Percentiles rank a stretch among this genome's conserved stretches.
These are phyloP conservation scores for Musa balbisiana DNA, from an alignment of 202 grass and related monocot genomes.

Conservation along the genomic window DNA sequence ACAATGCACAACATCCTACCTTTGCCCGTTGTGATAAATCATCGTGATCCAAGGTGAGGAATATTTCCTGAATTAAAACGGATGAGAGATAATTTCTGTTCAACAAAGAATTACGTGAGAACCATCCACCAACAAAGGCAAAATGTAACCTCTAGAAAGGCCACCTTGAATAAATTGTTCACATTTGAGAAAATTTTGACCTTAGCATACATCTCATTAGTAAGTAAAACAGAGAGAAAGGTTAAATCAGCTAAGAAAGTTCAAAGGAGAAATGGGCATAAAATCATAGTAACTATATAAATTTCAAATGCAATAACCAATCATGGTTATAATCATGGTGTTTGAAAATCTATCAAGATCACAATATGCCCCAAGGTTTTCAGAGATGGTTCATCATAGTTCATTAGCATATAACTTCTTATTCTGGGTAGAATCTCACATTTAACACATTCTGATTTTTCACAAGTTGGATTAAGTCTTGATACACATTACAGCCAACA, in stretches of 20 bases:
- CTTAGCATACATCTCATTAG: not conserved
- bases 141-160: not conserved
- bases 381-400: not conserved
- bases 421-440: not conserved
- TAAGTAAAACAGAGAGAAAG: not conserved
- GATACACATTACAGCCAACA: too few species aligned
- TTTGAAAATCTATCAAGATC: not conserved
- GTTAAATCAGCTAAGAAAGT: not conserved
- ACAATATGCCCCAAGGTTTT: not conserved
- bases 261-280: not conserved
- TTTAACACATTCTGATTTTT: too few species aligned
- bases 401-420: not conserved
- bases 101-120: constrained; percentile 15
- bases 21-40: constrained; percentile 90
- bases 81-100: constrained; percentile 94
- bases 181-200: not conserved
- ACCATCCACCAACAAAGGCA: constrained; percentile 1
- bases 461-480: too few species aligned
- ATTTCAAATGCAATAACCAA: not conserved
- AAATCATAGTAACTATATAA: not conserved
- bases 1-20: constrained; percentile 39
- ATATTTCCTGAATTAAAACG: constrained; percentile 98
- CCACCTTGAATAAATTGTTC: not conserved
- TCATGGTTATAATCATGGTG: not conserved
- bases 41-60: constrained; percentile 98